Evolutionary conservation across 148 eudicot genomes (phyloP).

Genomic region (Cornus controversa): DNA sequence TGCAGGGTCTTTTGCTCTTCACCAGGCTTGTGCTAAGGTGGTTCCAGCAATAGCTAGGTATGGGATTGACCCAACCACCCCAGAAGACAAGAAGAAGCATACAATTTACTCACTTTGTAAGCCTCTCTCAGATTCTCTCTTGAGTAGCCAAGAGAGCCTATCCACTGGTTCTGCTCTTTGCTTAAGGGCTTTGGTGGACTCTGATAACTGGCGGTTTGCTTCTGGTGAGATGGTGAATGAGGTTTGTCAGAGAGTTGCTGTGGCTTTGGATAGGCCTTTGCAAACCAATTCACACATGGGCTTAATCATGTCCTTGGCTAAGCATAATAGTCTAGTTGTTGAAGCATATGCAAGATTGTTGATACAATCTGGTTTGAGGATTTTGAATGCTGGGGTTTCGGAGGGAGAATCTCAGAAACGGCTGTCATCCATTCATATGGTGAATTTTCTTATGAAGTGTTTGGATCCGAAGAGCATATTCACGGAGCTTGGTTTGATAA

Average conservation of each 20-base stretch:
- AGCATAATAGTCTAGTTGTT: slow-evolving; percentile 64
- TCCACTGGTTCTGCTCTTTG: slow-evolving; percentile 96
- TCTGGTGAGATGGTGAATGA: slow-evolving; percentile 80
- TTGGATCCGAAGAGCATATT: slow-evolving; percentile 75
- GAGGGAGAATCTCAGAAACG: slow-evolving; percentile 79
- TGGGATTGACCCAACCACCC: slow-evolving; percentile 80
- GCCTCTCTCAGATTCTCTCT: slow-evolving; percentile 82
- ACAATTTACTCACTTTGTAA: slow-evolving; percentile 83
- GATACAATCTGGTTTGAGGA: slow-evolving; percentile 61
- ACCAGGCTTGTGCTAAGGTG: slow-evolving; percentile 95
- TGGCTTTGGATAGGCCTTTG: slow-evolving; percentile 65
- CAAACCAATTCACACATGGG: slow-evolving; percentile 87
- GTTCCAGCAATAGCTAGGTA: slow-evolving; percentile 89
- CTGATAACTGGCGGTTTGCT: slow-evolving; percentile 92
- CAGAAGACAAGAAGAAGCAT: slow-evolving; percentile 57
- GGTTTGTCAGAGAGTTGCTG: slow-evolving; percentile 78
- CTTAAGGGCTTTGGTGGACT: slow-evolving; percentile 82
- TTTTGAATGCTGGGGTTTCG: slow-evolving; percentile 48
- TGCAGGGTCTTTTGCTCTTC: slow-evolving; percentile 90
- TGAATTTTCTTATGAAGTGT: slow-evolving; percentile 75
- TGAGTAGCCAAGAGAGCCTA: slow-evolving; percentile 66
- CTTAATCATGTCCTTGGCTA: slow-evolving; percentile 79
- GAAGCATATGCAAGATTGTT: slow-evolving; percentile 87
- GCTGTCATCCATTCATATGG: slow-evolving; percentile 86
- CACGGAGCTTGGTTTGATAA: slow-evolving; percentile 58